A percentile compares a stretch with the other conserved stretches of the same genome.
Evolutionary conservation across 805 yeast species (phyloP).

Genomic region (Scheffersomyces ergatensis): DNA sequence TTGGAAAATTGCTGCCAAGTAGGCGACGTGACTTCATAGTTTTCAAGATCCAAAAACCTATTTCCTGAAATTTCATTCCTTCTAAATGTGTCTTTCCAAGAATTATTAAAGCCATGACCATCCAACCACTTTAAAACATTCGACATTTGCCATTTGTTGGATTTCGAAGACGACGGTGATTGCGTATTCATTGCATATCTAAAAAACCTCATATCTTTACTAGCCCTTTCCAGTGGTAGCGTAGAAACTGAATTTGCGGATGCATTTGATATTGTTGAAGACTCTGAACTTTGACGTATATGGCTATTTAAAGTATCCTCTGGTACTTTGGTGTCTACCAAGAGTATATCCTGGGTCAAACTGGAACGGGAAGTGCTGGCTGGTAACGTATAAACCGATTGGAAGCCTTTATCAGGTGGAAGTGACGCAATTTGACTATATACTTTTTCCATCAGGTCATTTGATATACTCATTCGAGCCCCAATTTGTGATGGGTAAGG

Average conservation of each 20-base stretch:
- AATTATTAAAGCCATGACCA: constrained; percentile 61
- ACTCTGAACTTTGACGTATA: constrained; percentile 32
- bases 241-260: constrained; percentile 31
- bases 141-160: constrained; percentile 70
- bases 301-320: constrained; percentile 11
- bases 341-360: constrained; percentile 16
- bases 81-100: constrained; percentile 70
- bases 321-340: constrained; percentile 2
- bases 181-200: constrained; percentile 42
- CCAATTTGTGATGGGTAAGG: constrained; percentile 7
- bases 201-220: constrained; percentile 39
- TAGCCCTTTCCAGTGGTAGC: constrained; percentile 20
- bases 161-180: constrained; percentile 19
- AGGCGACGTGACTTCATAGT: constrained; percentile 50
- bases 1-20: constrained; percentile 46
- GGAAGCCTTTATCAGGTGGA: constrained; percentile 12
- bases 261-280: constrained; percentile 29
- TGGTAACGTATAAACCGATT: constrained; percentile 25
- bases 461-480: constrained; percentile 1
- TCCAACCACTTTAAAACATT: constrained; percentile 70
- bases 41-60: constrained; percentile 62
- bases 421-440: constrained; percentile 12
- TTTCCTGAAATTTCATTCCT: constrained; percentile 58
- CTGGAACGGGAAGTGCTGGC: constrained; percentile 29
- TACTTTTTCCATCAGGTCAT: constrained; percentile 3